A percentile compares a stretch with the other conserved stretches of the same genome.
phyloP scores from a whole-genome alignment of 2,329 filamentous ascomycete genomes.

The Penicillium rolfsii region DNA sequence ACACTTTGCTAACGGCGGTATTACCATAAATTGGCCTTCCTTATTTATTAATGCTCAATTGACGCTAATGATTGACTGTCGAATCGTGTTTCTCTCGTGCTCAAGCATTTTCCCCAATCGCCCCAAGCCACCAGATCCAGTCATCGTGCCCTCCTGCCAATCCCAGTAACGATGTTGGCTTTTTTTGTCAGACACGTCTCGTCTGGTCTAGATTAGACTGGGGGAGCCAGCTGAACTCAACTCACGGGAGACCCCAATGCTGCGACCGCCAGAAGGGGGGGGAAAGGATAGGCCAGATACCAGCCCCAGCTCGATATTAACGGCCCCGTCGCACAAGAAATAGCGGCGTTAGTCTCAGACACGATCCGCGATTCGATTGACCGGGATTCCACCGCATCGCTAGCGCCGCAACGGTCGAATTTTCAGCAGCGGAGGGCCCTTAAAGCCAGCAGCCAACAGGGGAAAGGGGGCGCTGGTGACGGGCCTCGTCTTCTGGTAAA shows the following conservation, averaged over 20 bases:
- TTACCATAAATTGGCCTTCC: not conserved
- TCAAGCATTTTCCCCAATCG: not conserved
- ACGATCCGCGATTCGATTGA: conserved; percentile 4
- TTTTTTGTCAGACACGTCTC: not conserved
- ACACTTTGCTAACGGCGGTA: conserved; percentile 15
- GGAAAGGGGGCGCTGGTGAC: conserved; percentile 5
- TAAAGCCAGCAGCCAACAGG: not conserved
- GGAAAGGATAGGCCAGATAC: not conserved
- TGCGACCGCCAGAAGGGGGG: not conserved
- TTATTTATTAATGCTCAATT: not conserved
- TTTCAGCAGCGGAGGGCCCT: not conserved
- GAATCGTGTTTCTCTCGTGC: not conserved
- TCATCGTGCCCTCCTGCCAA: not conserved
- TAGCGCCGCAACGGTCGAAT: conserved; percentile 18
- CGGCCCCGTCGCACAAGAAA: not conserved
- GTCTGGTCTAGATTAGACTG: not conserved
- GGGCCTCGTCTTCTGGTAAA: conserved; percentile 6
- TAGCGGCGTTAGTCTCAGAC: not conserved
- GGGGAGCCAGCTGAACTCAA: not conserved
- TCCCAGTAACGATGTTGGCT: not conserved
- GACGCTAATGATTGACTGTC: not conserved
- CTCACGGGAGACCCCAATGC: not conserved
- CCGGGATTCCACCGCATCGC: not conserved
- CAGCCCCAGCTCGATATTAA: conserved; percentile 8
- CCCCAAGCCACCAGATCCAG: not conserved